phyloP scores from a whole-genome alignment of 306 rosid genomes.

The Sphenostylis stenocarpa region DNA sequence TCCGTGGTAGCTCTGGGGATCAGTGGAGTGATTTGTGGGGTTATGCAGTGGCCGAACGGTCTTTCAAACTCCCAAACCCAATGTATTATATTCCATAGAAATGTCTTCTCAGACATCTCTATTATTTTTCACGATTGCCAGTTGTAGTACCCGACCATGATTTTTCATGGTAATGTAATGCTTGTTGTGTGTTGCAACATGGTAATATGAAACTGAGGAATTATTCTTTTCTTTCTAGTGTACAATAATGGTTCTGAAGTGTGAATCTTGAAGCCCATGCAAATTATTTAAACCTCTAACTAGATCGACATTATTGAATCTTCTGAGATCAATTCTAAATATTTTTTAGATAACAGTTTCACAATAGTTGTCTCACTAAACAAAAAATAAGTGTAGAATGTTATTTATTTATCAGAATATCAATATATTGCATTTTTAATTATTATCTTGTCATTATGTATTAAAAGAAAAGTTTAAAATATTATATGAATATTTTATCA shows the following conservation, averaged over 20 bases:
- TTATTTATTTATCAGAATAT: not conserved
- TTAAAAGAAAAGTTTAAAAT: not conserved
- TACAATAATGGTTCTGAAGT: not conserved
- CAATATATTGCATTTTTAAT: not conserved
- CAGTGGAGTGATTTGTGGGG: slow-evolving; percentile 94
- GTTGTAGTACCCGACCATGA: not conserved
- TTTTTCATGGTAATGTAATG: slow-evolving; percentile 3
- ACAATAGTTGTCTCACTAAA: not conserved
- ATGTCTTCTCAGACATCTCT: slow-evolving; percentile 22
- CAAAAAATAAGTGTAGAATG: not conserved
- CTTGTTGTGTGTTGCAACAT: not conserved
- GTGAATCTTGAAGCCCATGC: not conserved
- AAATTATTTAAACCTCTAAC: not conserved
- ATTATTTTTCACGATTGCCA: slow-evolving; percentile 18
- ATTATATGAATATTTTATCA: not conserved
- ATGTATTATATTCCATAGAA: slow-evolving; percentile 63
- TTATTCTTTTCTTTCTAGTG: not conserved
- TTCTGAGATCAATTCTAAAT: no score
- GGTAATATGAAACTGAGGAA: not conserved
- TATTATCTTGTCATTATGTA: not conserved
- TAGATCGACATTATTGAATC: not conserved
- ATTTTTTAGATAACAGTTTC: not conserved
- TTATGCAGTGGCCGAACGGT: slow-evolving; percentile 56
- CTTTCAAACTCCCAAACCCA: slow-evolving; percentile 92
- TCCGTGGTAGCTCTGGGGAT: slow-evolving; percentile 88